Evolutionary conservation across 2,329 filamentous ascomycete genomes (phyloP).

Genomic region (Xylariaceae sp.): DNA sequence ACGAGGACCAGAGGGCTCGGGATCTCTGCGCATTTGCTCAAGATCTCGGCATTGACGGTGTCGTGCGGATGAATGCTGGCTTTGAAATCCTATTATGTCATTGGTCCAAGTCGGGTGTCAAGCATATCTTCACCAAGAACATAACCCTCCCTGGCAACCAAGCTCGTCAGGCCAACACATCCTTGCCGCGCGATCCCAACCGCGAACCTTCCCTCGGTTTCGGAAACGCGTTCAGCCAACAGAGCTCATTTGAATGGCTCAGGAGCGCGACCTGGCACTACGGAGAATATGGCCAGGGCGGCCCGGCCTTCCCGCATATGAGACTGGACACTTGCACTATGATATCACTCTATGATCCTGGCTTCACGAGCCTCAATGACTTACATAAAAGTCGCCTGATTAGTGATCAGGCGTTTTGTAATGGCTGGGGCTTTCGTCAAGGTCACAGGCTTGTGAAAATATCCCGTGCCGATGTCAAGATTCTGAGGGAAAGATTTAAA

Average conservation of each 20-base stretch:
- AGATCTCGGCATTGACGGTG: background rate
- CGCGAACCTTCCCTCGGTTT: constrained; percentile 1
- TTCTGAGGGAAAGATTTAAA: background rate
- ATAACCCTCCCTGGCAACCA: constrained; percentile 2
- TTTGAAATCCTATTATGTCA: constrained; percentile 5
- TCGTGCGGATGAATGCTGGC: constrained; percentile 4
- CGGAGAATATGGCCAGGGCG: constrained; percentile 4
- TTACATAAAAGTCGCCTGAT: constrained; percentile 2
- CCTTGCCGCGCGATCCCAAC: constrained; percentile 3
- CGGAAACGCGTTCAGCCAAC: constrained; percentile 4
- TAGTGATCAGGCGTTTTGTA: constrained; percentile 4
- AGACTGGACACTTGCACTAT: constrained; percentile 2
- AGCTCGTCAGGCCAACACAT: constrained; percentile 1
- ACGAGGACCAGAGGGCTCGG: constrained; percentile 4
- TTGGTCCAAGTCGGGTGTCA: constrained; percentile 1
- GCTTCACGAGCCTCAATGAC: background rate
- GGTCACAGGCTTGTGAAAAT: constrained; percentile 5
- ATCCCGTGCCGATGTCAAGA: background rate
- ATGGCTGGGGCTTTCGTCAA: constrained; percentile 7
- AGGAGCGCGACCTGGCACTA: constrained; percentile 6
- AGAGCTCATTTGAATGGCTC: constrained; percentile 5
- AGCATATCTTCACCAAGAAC: constrained; percentile 6
- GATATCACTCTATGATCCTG: constrained; percentile 8
- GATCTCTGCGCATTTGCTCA: background rate
- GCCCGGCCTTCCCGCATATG: constrained; percentile 1